phyloP scores from a whole-genome alignment of 2,329 filamentous ascomycete species.

The Xylaria arbuscula region DNA sequence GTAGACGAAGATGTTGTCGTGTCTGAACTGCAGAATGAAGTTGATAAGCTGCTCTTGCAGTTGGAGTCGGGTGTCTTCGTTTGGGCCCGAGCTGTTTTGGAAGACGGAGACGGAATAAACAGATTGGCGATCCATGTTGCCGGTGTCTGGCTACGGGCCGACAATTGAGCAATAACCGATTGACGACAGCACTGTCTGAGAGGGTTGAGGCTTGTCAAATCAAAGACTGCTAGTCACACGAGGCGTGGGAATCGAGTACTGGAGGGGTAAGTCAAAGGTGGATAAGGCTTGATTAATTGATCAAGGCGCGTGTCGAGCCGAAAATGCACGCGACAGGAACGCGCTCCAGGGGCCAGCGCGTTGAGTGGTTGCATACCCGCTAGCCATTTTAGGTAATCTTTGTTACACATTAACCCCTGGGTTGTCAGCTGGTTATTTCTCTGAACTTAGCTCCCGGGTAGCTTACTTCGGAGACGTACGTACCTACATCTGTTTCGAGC shows the following conservation, averaged over 20 bases:
- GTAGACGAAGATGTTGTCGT: conserved; percentile 96
- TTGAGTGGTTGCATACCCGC: conserved; percentile 40
- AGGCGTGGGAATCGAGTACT: conserved; percentile 15
- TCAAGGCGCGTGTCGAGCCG: conserved; percentile 29
- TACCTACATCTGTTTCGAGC: no score
- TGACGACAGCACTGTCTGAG: conserved; percentile 1
- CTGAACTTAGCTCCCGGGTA: conserved; percentile 14
- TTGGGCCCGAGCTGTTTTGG: conserved; percentile 72
- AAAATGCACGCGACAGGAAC: conserved; percentile 33
- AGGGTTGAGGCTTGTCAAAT: conserved; percentile 7
- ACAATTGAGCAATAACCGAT: not conserved
- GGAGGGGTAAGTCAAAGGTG: conserved; percentile 23
- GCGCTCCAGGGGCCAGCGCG: conserved; percentile 38
- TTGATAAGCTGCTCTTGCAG: conserved; percentile 84
- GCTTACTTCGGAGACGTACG: not conserved
- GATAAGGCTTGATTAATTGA: conserved; percentile 43
- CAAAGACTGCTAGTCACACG: not conserved
- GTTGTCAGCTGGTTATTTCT: conserved; percentile 14
- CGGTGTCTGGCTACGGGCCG: conserved; percentile 14
- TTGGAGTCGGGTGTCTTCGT: conserved; percentile 75
- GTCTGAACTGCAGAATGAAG: conserved; percentile 92
- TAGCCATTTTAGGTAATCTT: not conserved
- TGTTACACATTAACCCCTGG: not conserved
- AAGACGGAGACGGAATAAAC: conserved; percentile 88
- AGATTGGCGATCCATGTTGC: conserved; percentile 84